Evolutionary conservation across 805 yeast species (phyloP).

Genomic region (Ogataea nakhonphanomensis): DNA sequence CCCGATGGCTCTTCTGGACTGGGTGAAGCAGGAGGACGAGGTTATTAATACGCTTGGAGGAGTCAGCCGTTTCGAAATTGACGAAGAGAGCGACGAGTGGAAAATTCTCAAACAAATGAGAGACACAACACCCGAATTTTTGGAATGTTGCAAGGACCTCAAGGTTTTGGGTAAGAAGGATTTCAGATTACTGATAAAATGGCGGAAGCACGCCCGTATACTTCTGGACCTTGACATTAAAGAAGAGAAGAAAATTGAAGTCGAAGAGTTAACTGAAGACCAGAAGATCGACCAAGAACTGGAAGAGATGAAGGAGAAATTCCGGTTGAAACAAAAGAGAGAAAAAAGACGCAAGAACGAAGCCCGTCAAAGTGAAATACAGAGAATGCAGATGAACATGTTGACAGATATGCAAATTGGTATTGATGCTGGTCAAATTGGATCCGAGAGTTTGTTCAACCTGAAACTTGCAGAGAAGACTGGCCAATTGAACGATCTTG

Average conservation of each 20-base stretch:
- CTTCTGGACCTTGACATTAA: slow-evolving; percentile 66
- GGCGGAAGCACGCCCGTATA: slow-evolving; percentile 86
- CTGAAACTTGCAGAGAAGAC: slow-evolving; percentile 83
- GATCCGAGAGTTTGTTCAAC: slow-evolving; percentile 76
- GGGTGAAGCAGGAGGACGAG: slow-evolving; percentile 68
- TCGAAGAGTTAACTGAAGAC: slow-evolving; percentile 77
- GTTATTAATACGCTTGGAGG: slow-evolving; percentile 82
- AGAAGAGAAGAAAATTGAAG: slow-evolving; percentile 43
- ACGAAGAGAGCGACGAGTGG: slow-evolving; percentile 68
- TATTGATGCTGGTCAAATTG: slow-evolving; percentile 82
- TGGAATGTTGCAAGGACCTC: slow-evolving; percentile 84
- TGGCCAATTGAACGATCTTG: slow-evolving; percentile 70
- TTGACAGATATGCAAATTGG: slow-evolving; percentile 89
- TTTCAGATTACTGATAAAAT: slow-evolving; percentile 76
- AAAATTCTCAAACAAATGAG: slow-evolving; percentile 65
- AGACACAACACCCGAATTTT: slow-evolving; percentile 73
- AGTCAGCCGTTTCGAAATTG: slow-evolving; percentile 59
- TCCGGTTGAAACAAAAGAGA: slow-evolving; percentile 65
- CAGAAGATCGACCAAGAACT: slow-evolving; percentile 86
- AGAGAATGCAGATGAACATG: slow-evolving; percentile 95
- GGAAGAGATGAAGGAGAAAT: slow-evolving; percentile 66
- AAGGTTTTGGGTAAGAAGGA: slow-evolving; percentile 94
- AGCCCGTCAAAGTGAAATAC: slow-evolving; percentile 77
- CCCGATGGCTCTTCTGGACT: slow-evolving; percentile 71
- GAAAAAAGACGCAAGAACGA: slow-evolving; percentile 83